Evolutionary conservation across 1,284 basidiomycete genomes (phyloP), one percentile per base, ranked within the genome.

Genomic region (Ceratobasidium sp.): DNA sequence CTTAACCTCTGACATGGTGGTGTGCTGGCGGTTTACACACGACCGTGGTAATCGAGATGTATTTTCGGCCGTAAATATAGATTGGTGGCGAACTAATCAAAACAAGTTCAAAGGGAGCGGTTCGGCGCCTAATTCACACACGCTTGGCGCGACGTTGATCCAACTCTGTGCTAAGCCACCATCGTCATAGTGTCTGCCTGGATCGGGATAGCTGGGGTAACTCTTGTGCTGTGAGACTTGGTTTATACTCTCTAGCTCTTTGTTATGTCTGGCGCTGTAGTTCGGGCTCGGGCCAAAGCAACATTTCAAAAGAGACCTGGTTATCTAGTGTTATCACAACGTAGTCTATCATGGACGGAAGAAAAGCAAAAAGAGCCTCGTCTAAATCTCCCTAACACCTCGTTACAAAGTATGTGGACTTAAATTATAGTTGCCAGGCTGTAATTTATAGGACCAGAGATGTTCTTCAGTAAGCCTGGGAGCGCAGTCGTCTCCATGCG

Each of bases 1-100:
- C 68, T 87, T 84, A 64, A 89, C 83, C 6, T 26, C 17, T 13
- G 76, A 48, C 65, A 79, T 79, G 61, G 26, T 46, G 20, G 69
- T 66, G 57, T 57, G 46, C 70, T 73, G 46, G 70, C 17, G 28
- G 40, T 54, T 61, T 59, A 28, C 10, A 6, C 23, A 13, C n/a
- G 56, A 59, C 42, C 59, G 70, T 46, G 57, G 68, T 56, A 62
- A 50, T 33, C 33, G 42, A 28, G 48, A 26, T 59, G 62, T 20
- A 38, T 20, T 33, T 61, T 50, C 46, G 42, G 56, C 46, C 59
- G 38, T 40, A 26, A 73, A 15, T 17, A 3, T n/a, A 2, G 20
- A 12, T 28, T 65, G 62, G 48, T 65, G 10, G 26, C 3, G 42
- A 48, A 40, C 33, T 23, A 62, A 62, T 48, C 50, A 57, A 74